Conservation (phyloP, 2,329 filamentous ascomycete species). For the Beauveria medogensis region DNA sequence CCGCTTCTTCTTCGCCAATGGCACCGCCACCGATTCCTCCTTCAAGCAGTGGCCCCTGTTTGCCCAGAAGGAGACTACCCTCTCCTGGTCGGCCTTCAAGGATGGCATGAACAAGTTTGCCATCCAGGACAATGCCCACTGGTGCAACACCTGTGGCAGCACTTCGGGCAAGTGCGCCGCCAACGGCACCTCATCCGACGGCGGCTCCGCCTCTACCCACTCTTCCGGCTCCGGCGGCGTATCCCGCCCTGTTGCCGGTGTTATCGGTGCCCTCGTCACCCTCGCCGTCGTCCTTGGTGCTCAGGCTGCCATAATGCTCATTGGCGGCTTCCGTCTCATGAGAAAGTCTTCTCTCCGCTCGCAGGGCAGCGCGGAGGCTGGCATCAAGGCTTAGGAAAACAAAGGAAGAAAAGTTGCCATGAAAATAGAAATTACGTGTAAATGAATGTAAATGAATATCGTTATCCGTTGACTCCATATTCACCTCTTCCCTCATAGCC, state of each 20-base stretch:
- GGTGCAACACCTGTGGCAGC: conserved; percentile 73
- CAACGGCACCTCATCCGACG: conserved; percentile 18
- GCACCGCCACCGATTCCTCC: conserved; percentile 45
- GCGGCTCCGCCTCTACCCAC: conserved; percentile 17
- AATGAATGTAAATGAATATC: background rate
- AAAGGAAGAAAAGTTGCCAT: background rate
- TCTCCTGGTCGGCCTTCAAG: conserved; percentile 65
- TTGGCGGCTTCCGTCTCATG: conserved; percentile 38
- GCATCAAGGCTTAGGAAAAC: background rate
- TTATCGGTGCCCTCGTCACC: conserved; percentile 66
- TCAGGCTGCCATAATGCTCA: conserved; percentile 34
- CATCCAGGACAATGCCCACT: conserved; percentile 54
- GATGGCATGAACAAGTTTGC: conserved; percentile 56
- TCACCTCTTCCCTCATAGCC: no score
- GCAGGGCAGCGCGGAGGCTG: background rate
- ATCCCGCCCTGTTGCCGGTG: conserved; percentile 66
- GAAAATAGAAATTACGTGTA: background rate
- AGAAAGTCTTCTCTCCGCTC: conserved; percentile 35
- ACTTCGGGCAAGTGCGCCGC: conserved; percentile 56
- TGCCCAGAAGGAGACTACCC: conserved; percentile 43
- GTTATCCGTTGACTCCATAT: background rate
- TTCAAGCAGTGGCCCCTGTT: conserved; percentile 48
- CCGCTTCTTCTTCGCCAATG: conserved; percentile 55
- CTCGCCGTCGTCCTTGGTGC: conserved; percentile 40
- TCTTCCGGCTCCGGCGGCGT: conserved; percentile 36